Percentiles rank a stretch among this genome's conserved stretches.
Evolutionary conservation across 2,329 filamentous ascomycete species (phyloP).

Genomic region (Septoria petroselini): DNA sequence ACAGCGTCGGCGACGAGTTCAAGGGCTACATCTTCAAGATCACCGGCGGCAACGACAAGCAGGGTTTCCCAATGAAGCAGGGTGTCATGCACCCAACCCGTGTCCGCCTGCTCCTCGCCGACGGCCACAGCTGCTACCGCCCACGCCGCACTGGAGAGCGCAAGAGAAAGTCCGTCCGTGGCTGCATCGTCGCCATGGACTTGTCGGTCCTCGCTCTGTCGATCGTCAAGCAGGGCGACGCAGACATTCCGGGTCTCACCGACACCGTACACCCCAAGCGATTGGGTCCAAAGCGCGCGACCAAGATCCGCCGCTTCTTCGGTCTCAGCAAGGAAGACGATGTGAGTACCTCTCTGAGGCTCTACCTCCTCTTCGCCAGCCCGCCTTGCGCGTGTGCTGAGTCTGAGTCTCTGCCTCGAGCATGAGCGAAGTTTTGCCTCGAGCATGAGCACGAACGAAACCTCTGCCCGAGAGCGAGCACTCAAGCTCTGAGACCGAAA

Average conservation of each 20-base stretch:
- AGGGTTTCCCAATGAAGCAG: conserved; percentile 99
- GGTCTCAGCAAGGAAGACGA: conserved; percentile 99
- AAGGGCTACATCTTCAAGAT: conserved; percentile 99
- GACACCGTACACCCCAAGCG: conserved; percentile 98
- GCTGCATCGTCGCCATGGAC: conserved; percentile 96
- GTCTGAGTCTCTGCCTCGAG: conserved; percentile 17
- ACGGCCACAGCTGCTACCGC: conserved; percentile 99
- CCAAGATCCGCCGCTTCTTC: conserved; percentile 99
- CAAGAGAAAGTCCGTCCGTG: conserved; percentile 98
- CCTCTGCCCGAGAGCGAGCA: conserved; percentile 6
- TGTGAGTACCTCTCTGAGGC: conserved; percentile 66
- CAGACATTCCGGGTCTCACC: conserved; percentile 91
- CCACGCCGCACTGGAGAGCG: conserved; percentile 96
- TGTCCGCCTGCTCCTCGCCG: conserved; percentile 93
- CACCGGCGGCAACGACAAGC: conserved; percentile 99
- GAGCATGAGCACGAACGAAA: conserved; percentile 2
- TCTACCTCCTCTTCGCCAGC: conserved; percentile 59
- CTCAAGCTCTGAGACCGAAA: conserved; percentile 36
- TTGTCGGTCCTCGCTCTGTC: conserved; percentile 89
- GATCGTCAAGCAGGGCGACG: conserved; percentile 97
- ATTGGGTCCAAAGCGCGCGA: conserved; percentile 98
- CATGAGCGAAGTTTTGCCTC: conserved; percentile 16
- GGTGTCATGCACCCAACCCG: conserved; percentile 98
- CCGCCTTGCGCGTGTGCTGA: conserved; percentile 18
- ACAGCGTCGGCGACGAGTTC: conserved; percentile 97